Base-by-base conservation (phyloP, 164 flowering plant species). In the Tetrastigma voinierianum region DNA sequence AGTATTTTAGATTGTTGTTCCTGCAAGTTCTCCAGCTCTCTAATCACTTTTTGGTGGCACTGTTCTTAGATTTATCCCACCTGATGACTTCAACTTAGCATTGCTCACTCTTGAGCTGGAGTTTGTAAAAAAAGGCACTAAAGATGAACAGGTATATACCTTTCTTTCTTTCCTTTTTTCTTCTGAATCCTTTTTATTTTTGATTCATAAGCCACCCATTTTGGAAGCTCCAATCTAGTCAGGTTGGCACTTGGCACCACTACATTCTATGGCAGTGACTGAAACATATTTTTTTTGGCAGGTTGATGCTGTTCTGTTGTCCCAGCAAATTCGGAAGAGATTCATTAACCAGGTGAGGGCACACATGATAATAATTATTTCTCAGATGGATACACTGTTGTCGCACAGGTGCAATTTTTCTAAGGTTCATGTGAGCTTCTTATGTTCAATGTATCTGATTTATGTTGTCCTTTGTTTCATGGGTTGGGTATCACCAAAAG, bases 221-320 rank as follows among this genome's bases (percentile, higher is more conserved):
- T 32, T 3, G 3, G 3, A 7, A 4, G n/a, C n/a, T n/a, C n/a
- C n/a, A 32, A 32, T 32, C 40, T 32, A 32, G 6, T 32, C n/a
- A 32, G 40, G 40, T 32, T 32, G 40, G 40, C 40, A 32, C 40
- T 32, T 32, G 40, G 40, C 4, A 32, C 40, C 6, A 7, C 40
- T 32, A 32, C 6, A 32, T 32, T 32, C 40, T 32, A 32, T 32
- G 40, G 40, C 40, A 32, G 40, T 32, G 5, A 32, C 40, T 4
- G 40, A 15, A 13, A 7, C 8, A 15, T n/a, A 9, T 15, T 51
- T 51, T 16, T 66, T 52, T 64, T 58, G n/a, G 66, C 60, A 78
- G 82, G 57, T 81, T 67, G 84, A 81, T 76, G 84, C 84, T 73
- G 78, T 61, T 73, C 66, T 66, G 13, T 73, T 81, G 20, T 45